Evolutionary conservation across 1,284 basidiomycete species (phyloP).

Genomic region (Mycosarcoma mackinlayi): DNA sequence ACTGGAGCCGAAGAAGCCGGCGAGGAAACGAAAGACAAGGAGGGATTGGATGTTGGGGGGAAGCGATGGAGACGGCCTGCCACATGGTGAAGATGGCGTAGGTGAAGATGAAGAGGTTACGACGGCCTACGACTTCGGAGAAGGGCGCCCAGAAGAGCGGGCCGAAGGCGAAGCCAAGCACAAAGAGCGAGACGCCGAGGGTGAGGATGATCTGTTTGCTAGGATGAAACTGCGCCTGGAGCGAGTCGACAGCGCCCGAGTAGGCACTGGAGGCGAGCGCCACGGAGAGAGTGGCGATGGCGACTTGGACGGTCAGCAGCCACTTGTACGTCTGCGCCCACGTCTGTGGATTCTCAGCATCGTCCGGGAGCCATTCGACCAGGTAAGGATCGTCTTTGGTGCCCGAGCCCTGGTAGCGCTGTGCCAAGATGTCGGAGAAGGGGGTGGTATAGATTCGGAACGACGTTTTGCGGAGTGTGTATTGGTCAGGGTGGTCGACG

Average conservation of each 20-base stretch:
- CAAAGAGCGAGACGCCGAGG: conserved; percentile 74
- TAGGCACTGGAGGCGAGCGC: conserved; percentile 57
- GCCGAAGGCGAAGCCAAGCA: conserved; percentile 73
- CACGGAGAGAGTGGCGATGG: conserved; percentile 61
- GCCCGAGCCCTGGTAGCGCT: conserved; percentile 68
- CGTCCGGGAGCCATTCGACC: conserved; percentile 59
- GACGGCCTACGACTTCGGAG: conserved; percentile 73
- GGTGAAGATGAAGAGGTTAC: conserved; percentile 76
- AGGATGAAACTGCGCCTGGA: conserved; percentile 47
- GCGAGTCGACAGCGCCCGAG: conserved; percentile 51
- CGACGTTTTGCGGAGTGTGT: conserved; percentile 39
- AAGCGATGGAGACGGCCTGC: conserved; percentile 76
- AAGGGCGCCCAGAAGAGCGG: conserved; percentile 75
- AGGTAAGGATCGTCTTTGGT: conserved; percentile 69
- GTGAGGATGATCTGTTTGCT: conserved; percentile 44
- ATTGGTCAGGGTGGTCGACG: conserved; percentile 20
- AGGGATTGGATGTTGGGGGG: conserved; percentile 75
- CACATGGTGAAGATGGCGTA: conserved; percentile 75
- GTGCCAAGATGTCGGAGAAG: conserved; percentile 66
- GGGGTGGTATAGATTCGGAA: conserved; percentile 66
- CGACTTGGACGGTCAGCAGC: conserved; percentile 54
- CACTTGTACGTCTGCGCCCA: conserved; percentile 44
- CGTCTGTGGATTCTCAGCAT: conserved; percentile 51
- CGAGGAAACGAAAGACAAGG: conserved; percentile 77
- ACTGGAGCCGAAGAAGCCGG: conserved; percentile 74